Evolutionary conservation across 768 basidiomycete species (phyloP), one percentile per base, ranked within the genome.

Genomic region (Pleurotus citrinopileatus): DNA sequence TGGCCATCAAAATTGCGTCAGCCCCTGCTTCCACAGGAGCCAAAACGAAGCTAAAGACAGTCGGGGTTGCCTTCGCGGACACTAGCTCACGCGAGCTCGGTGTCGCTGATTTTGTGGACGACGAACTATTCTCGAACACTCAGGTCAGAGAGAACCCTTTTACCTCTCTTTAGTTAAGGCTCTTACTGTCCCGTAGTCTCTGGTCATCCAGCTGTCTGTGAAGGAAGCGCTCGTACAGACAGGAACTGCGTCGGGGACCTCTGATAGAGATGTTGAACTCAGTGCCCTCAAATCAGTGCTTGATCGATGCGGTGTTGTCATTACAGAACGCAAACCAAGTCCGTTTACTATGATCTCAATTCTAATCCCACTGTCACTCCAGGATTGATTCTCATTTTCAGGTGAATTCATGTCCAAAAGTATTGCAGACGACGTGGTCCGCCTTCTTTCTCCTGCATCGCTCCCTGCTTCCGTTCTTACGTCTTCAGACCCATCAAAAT

Each of bases 131-230:
- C 69, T 94, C 93, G 0, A 99, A 98, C 62, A 86, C 89, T 2
- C 96, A 99, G 78, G 96, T 93, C n/a, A 37, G 23, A 3, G 10
- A 36, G 12, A 2, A 12, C 20, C 34, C 23, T 55, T 37, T 70
- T 53, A 12, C 15, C 40, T n/a, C 50, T 13, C 38, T 20, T 9
- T 22, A 52, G 19, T 44, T n/a, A n/a, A 29, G 19, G 22, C 7
- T 38, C 48, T 45, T 25, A n/a, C 13, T 34, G 12, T 23, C 28
- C 54, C 22, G 6, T 62, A 98, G 96, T 94, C 94, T 1, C 80
- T 98, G 28, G 73, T 98, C 29, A 98, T 98, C 55, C 97, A 99
- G 66, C 81, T 98, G 2, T 94, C 93, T 0, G 91, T 94, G n/a
- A 98, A 98, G 66, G 97, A 99, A 69, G 94, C 93, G 2, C 79